A percentile compares a stretch with the other conserved stretches of the same genome.
Evolutionary conservation across 257 asterid species (phyloP).

Genomic region (Plantago major): DNA sequence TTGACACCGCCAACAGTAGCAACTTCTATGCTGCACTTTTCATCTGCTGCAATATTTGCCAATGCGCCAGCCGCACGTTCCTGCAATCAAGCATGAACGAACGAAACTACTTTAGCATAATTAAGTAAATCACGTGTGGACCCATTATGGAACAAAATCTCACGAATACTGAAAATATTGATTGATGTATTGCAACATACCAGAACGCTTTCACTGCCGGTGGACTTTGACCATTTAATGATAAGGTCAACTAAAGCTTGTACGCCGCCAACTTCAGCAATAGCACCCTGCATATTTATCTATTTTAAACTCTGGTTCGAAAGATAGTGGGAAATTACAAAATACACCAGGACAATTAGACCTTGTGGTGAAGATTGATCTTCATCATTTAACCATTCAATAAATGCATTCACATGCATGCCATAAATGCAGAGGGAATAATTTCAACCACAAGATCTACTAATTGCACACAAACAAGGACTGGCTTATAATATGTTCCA

Average conservation of each 20-base stretch:
- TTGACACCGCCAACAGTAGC: conserved; percentile 70
- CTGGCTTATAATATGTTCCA: too few species aligned
- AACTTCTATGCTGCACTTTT: conserved; percentile 83
- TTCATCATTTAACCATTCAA: too few species aligned
- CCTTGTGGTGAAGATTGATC: too few species aligned
- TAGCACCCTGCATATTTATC: conserved; percentile 49
- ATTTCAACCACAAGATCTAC: too few species aligned
- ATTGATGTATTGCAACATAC: conserved; percentile 31
- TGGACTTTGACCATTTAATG: conserved; percentile 69
- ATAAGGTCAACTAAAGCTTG: conserved; percentile 86
- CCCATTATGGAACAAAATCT: neutral
- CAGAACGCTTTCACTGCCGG: conserved; percentile 81
- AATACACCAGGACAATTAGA: too few species aligned
- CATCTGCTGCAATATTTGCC: conserved; percentile 95
- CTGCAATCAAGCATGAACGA: conserved; percentile 30
- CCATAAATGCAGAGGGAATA: too few species aligned
- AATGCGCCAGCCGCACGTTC: conserved; percentile 93
- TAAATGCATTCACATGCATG: too few species aligned
- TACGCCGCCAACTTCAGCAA: conserved; percentile 87
- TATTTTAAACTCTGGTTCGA: neutral
- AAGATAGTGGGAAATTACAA: neutral
- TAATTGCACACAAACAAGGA: too few species aligned
- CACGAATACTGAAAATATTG: neutral
- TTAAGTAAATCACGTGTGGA: neutral
- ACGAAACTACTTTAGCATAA: neutral